Evolutionary conservation across 345 rosid genomes (phyloP).

Genomic region (Pistacia vera): DNA sequence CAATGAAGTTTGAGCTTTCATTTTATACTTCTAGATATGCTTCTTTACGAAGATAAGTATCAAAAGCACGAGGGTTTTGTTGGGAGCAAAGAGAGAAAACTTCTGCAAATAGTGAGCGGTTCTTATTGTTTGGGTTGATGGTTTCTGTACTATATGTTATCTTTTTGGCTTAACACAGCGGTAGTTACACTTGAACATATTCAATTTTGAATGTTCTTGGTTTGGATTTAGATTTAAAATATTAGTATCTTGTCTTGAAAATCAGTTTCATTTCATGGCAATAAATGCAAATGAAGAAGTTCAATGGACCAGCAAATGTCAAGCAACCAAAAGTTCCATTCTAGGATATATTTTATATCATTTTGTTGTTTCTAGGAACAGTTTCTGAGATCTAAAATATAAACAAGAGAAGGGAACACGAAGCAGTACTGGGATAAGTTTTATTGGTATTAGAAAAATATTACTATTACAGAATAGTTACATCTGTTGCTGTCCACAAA

Average conservation of each 20-base stretch:
- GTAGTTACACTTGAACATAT: too few species aligned
- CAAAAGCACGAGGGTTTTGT: background rate
- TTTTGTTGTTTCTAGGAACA: background rate
- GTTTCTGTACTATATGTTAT: background rate
- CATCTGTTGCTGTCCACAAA: background rate
- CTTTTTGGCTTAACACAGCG: too few species aligned
- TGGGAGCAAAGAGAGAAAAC: background rate
- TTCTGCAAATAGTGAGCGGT: background rate
- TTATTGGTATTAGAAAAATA: background rate
- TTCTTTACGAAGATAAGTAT: background rate
- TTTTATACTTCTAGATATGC: background rate
- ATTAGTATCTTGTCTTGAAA: background rate
- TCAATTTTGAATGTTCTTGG: too few species aligned
- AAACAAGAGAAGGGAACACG: background rate
- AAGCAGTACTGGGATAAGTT: background rate
- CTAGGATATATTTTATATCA: background rate
- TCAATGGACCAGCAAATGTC: background rate
- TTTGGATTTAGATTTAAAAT: background rate
- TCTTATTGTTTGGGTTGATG: background rate
- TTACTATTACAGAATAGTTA: background rate
- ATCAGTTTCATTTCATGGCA: background rate
- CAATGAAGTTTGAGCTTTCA: background rate
- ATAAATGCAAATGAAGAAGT: background rate
- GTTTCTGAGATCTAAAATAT: conserved; percentile 2
- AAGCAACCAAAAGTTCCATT: background rate